Base-by-base conservation (phyloP, 2,329 filamentous ascomycete genomes). In the Pseudodiploospora longispora region DNA sequence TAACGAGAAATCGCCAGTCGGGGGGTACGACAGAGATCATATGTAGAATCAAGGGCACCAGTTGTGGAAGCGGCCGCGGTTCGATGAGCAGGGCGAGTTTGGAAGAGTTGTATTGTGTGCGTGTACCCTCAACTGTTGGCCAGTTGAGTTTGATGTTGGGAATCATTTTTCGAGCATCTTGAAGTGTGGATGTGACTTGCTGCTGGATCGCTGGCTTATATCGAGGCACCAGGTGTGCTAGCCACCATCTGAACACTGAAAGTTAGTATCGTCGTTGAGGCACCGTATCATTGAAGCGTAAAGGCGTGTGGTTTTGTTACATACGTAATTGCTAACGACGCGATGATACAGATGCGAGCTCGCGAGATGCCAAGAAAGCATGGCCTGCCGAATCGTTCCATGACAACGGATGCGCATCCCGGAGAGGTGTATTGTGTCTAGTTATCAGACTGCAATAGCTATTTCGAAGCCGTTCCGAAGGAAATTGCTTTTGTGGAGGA, bases 51-150 rank as follows among this genome's bases (percentile, higher is more conserved):
- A 75, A 61, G 2, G 75, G 74, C 2, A 72, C 71, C 36, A 79
- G 66, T 45, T 70, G 63, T 4, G 73, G 67, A 31, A 67, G 63
- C 1, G 69, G 54, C 1, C 75, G 70, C 56, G 70, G 70, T 56
- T 78, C 75, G 47, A 80, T 69, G n/a, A 80, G 64, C 7, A 80
- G 66, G 30, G 74, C 76, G 33, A 79, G 65, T 55, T 78, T 77
- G 46, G 65, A 69, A 40, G 64, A 61, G 52, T 77, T 74, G 41
- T 64, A 72, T 10, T 58, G 60, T 10, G 56, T 49, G 30, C 59
- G 60, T 6, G 63, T 61, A 49, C 66, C 57, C 27, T 50, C 49
- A 19, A 51, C 48, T 2, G 57, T 49, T 31, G 53, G 50, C 67
- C 66, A 69, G 52, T 68, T 64, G 40, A 69, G 58, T 45, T 65